Base-by-base conservation (phyloP, 1,284 basidiomycete species). In the Boletus smithii region DNA sequence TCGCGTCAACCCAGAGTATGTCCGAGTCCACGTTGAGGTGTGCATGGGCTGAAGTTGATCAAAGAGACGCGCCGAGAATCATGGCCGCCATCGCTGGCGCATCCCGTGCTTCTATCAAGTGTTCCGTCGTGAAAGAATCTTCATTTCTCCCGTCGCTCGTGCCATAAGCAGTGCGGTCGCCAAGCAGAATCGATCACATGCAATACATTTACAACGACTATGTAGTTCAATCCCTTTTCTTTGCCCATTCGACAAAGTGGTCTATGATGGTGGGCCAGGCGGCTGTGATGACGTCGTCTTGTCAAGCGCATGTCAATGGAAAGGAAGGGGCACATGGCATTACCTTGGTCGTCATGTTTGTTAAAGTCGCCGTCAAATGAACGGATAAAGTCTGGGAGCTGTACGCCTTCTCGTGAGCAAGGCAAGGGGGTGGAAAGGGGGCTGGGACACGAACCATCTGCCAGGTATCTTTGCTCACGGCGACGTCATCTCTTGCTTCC, bases 391-490 rank as follows among this genome's bases (percentile, higher is more conserved):
- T 89, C 88, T 43, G 85, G 71, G 58, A 94, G 89, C 88, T 91
- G 60, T 24, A 24, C 8, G 27, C 24, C 36, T 23, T 30, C 29
- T 14, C n/a, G 24, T 56, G 37, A 54, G 47, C 32, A 10, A 40
- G 34, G 30, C n/a, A 11, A 17, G 3, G 47, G 36, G 14, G 27
- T 37, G 24, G 24, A 33, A 42, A 36, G 32, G 24, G 17, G 36
- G 6, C 7, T 40, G 11, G 10, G 27, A 27, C 29, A 36, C 50
- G 69, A 73, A 93, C 91, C 80, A 95, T 88, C 43, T 76, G 73
- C 95, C 95, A 98, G 3, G 92, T 94, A 72, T 98, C 95, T 70
- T 91, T 93, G 69, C 88, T 94, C 30, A 98, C 78, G 4, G 92
- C 92, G 65, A 89, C 91, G 9, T 76, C 76, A 9, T 83, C 85